Evolutionary conservation across 805 yeast species (phyloP).

Genomic region (Kockiozyma suomiensis): DNA sequence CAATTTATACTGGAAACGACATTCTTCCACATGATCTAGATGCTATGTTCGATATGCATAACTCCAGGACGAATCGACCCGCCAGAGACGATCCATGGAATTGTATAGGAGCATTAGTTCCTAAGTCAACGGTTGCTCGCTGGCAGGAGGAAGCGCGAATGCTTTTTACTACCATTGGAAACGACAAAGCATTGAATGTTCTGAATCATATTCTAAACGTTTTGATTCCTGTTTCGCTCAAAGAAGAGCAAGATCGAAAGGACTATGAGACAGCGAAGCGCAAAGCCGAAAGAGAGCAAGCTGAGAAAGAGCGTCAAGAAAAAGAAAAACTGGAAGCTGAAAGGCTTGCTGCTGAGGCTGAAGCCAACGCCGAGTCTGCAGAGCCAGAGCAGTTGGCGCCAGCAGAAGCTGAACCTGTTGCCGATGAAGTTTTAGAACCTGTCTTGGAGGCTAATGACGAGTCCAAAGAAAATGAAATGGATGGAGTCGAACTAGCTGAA

Average conservation of each 20-base stretch:
- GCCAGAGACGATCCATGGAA: conserved; percentile 33
- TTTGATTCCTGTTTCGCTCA: conserved; percentile 34
- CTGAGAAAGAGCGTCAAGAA: conserved; percentile 37
- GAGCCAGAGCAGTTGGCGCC: conserved; percentile 15
- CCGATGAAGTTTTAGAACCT: conserved; percentile 18
- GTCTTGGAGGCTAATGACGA: neutral
- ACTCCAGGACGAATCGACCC: conserved; percentile 7
- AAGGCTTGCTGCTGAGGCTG: conserved; percentile 15
- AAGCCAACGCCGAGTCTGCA: neutral
- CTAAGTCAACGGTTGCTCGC: conserved; percentile 59
- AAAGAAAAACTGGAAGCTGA: conserved; percentile 33
- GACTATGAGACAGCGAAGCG: conserved; percentile 30
- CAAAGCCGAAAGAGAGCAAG: conserved; percentile 38
- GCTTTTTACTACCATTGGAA: conserved; percentile 51
- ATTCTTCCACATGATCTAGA: conserved; percentile 27
- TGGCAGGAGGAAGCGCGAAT: conserved; percentile 64
- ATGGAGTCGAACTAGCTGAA: conserved; percentile 12
- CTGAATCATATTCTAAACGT: conserved; percentile 36
- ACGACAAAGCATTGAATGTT: conserved; percentile 40
- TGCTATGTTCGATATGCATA: conserved; percentile 16
- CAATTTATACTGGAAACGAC: conserved; percentile 10
- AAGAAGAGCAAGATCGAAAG: conserved; percentile 25
- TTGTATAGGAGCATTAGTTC: conserved; percentile 29
- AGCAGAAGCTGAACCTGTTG: conserved; percentile 35
- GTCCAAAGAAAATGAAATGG: conserved; percentile 17